Base-by-base conservation (phyloP, 2,329 filamentous ascomycete species). In the Sporothrix variecibatus region DNA sequence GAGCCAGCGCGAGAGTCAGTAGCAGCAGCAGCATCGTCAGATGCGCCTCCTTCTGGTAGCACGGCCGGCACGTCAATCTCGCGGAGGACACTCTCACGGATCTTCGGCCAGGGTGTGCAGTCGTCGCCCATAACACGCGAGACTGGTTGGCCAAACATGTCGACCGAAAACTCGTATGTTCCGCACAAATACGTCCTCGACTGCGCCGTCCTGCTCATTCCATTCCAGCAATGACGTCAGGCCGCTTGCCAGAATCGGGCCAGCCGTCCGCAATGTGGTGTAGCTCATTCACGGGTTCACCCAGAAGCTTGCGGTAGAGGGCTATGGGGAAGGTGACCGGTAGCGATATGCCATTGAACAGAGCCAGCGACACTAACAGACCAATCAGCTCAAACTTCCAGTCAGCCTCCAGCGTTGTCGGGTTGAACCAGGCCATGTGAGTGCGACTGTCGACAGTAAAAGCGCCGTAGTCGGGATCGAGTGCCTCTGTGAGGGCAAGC, bases 361-460 rank as follows among this genome's bases (percentile, higher is more conserved):
- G 85, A 5, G 96, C 96, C 23, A 99, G 86, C 0, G 93, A 97
- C 76, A 98, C 87, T n/a, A 98, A 84, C 12, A 98, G 83, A 0
- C 96, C 96, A 43, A 98, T 86, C 26, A 98, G 87, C 81, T 98
- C 94, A 78, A 93, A 98, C 80, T 96, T 96, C 89, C 95, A 96
- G 7, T 93, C 85, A 1, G 94, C 93, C 75, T 97, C 94, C 8
- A 94, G 83, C 5, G 94, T 94, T 6, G 91, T 90, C 0, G 95
- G 93, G 67, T 92, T 90, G 78, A 99, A 98, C 93, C 94, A 99
- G 12, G 91, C 91, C 87, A 96, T 92, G 43, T 90, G 89, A 0
- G 93, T 96, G 72, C 90, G 85, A 0, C 88, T 83, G 78, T 98
- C 94, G 43, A 94, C 88, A 0, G 91, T 92, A 80, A 98, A 98